Evolutionary conservation across 768 basidiomycete genomes (phyloP).

Genomic region (Tricholomella constricta): DNA sequence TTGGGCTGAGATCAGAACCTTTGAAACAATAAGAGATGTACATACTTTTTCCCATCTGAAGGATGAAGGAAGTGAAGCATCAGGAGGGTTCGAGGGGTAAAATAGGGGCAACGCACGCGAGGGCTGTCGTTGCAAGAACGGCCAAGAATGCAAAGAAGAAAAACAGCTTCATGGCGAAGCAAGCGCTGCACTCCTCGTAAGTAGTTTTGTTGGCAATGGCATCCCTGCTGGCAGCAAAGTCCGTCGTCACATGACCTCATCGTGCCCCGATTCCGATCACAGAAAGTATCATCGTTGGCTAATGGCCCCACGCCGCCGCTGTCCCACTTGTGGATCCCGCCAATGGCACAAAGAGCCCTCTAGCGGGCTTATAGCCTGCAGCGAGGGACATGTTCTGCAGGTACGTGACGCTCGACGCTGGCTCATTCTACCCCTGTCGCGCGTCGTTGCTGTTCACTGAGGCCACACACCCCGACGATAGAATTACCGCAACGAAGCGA

Average conservation of each 20-base stretch:
- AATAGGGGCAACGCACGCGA: slow-evolving; percentile 52
- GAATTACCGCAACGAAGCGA: slow-evolving; percentile 84
- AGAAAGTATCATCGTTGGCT: neutral
- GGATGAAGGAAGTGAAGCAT: slow-evolving; percentile 6
- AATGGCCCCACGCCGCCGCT: slow-evolving; percentile 68
- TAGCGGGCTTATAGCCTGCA: slow-evolving; percentile 81
- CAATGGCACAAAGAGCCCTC: slow-evolving; percentile 87
- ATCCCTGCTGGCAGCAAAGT: slow-evolving; percentile 8
- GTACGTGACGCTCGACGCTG: too few relatives aligned
- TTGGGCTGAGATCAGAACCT: neutral
- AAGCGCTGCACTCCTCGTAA: neutral
- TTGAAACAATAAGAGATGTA: neutral
- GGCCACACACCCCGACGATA: slow-evolving; percentile 30
- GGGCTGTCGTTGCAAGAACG: slow-evolving; percentile 50
- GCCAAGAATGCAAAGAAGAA: slow-evolving; percentile 51
- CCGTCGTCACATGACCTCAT: slow-evolving; percentile 4
- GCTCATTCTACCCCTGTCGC: slow-evolving; percentile 10
- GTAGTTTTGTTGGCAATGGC: too few relatives aligned
- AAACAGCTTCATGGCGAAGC: slow-evolving; percentile 51
- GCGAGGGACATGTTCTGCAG: slow-evolving; percentile 90
- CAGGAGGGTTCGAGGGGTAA: neutral
- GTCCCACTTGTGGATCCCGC: slow-evolving; percentile 78
- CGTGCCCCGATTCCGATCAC: slow-evolving; percentile 7
- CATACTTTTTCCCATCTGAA: slow-evolving; percentile 74
- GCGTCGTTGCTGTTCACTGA: too few relatives aligned